Base-by-base conservation (phyloP, 257 asterid species). In the Coffea canephora region DNA sequence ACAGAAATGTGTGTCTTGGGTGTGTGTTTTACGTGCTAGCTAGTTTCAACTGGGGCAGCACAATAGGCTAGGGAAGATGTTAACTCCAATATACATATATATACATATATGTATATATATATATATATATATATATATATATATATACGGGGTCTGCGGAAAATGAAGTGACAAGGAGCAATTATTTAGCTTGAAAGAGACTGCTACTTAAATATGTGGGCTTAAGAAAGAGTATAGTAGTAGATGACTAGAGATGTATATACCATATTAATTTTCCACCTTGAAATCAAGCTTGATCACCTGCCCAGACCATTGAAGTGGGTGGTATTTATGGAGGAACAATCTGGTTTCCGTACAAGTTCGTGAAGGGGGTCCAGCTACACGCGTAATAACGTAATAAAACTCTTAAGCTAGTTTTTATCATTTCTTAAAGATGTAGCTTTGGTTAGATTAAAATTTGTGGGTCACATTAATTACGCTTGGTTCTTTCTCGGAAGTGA, bases 321-420 rank as follows among this genome's bases (percentile, higher is more conserved):
- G 80, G 73, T 19, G 10, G 64, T 81, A 81, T 81, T 76, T 81
- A 81, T 81, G 0, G 70, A 71, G 64, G 78, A 76, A 48, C 73
- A 59, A 68, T 18, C 16, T 45, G 8, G 50, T 41, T 64, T 76
- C 84, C 84, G 84, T 71, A 81, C 84, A 81, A 1, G 13, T 69
- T 75, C 8, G 52, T 45, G 46, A 12, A 18, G 16, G 49, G 75
- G 76, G 59, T 48, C 59, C 80, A 66, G 4, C 18, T 48, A 68
- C 77, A 69, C 77, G 77, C 36, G 76, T 81, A 49, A 45, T 62
- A 21, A 34, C 41, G 62, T 21, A 79, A 81, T 54, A 43, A 77
- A 81, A 55, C 55, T 39, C 43, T 16, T 31, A 31, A 71, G 25
- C 43, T 39, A 39, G 34, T 1, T 50, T 49, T 46, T 77, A 16